A percentile compares a stretch with the other conserved stretches of the same genome.
These are phyloP conservation scores for Oropetium thomaeum DNA, from an alignment of 176 grass and related monocot genomes.

Conservation along the genomic window DNA sequence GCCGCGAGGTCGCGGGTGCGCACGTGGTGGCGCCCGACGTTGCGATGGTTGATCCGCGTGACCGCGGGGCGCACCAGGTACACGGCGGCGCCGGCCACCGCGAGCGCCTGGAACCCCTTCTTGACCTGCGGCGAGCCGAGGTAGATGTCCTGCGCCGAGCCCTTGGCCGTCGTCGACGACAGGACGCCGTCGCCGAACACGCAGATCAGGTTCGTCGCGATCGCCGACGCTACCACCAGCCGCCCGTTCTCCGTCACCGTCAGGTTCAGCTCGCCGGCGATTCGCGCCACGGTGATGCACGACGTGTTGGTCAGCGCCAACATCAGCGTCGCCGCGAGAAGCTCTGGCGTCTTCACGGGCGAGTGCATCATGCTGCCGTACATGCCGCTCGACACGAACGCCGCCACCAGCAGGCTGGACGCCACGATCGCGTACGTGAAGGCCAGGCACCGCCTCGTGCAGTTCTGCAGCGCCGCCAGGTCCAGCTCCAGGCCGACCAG, in stretches of 20 bases:
- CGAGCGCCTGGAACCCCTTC: slow-evolving; percentile 33
- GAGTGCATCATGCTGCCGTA: slow-evolving; percentile 73
- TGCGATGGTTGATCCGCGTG: slow-evolving; percentile 36
- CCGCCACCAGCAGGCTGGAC: slow-evolving; percentile 35
- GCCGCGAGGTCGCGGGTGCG: neutral
- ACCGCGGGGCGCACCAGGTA: slow-evolving; percentile 32
- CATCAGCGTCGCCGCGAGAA: slow-evolving; percentile 52
- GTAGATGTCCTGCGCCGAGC: neutral
- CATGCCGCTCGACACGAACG: slow-evolving; percentile 40
- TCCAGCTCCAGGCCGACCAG: slow-evolving; percentile 45
- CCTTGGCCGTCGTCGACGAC: slow-evolving; percentile 27
- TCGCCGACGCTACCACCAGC: slow-evolving; percentile 28
- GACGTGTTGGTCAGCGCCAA: slow-evolving; percentile 39
- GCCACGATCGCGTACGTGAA: slow-evolving; percentile 52
- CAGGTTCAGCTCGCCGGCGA: slow-evolving; percentile 42
- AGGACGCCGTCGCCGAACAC: slow-evolving; percentile 43
- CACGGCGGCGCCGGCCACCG: neutral
- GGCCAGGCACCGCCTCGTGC: slow-evolving; percentile 22
- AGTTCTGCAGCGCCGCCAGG: slow-evolving; percentile 34
- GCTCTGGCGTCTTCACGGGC: slow-evolving; percentile 45
- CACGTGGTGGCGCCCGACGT: slow-evolving; percentile 44
- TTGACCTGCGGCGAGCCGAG: slow-evolving; percentile 14
- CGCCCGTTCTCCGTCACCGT: slow-evolving; percentile 43
- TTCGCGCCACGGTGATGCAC: slow-evolving; percentile 4
- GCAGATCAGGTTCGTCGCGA: slow-evolving; percentile 52